Conservation (phyloP, 305 asterid genomes). For the Fraxinus dipetala region DNA sequence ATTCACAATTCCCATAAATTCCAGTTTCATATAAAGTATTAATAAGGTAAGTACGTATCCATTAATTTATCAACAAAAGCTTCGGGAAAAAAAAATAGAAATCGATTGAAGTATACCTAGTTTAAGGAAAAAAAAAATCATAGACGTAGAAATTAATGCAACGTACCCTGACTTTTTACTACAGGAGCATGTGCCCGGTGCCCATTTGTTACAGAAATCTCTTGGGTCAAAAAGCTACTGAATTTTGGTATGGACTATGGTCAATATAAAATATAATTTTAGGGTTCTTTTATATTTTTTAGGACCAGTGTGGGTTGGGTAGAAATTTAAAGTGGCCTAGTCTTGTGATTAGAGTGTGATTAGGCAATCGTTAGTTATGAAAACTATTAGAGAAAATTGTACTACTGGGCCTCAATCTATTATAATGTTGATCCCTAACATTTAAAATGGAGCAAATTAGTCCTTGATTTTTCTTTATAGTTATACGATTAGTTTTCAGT, state of each 20-base stretch:
- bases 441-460: too few relatives aligned
- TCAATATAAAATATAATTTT: too few relatives aligned
- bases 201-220: not conserved
- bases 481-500: too few relatives aligned
- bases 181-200: not conserved
- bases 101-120: not conserved
- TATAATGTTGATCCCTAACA: too few relatives aligned
- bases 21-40: not conserved
- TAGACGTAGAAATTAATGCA: not conserved
- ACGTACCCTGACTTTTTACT: not conserved
- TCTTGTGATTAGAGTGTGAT: too few relatives aligned
- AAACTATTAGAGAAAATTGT: too few relatives aligned
- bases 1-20: not conserved
- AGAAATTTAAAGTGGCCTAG: too few relatives aligned
- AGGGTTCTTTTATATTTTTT: too few relatives aligned
- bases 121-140: not conserved
- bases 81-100: not conserved
- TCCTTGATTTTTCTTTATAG: not conserved
- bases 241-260: too few relatives aligned
- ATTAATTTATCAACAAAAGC: not conserved
- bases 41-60: not conserved
- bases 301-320: too few relatives aligned
- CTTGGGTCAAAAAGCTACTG: not conserved
- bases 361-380: too few relatives aligned
- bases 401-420: too few relatives aligned